A percentile compares a stretch with the other conserved stretches of the same genome.
Conservation (phyloP, 768 basidiomycete genomes). For the Pleurotus cornucopiae region DNA sequence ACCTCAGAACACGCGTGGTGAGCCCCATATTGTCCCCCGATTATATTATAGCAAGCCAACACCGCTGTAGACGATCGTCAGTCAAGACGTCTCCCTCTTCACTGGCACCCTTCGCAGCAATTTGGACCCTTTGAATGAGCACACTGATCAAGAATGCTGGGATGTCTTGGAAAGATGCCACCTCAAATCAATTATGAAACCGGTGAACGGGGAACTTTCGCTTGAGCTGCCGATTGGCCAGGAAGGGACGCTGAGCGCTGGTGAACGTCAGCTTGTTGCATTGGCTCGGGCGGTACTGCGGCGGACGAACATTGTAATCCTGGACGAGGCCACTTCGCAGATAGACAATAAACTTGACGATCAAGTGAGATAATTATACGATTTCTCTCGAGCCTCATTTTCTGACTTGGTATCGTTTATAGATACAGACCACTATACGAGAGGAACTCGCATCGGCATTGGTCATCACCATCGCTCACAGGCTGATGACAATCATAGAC, state of each 20-base stretch:
- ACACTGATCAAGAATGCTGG: constrained; percentile 56
- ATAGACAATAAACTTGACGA: constrained; percentile 71
- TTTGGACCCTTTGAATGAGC: constrained; percentile 61
- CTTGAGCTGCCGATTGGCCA: constrained; percentile 65
- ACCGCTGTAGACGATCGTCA: constrained; percentile 56
- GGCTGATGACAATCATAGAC: constrained; percentile 73
- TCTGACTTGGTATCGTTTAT: not conserved
- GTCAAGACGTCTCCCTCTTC: constrained; percentile 74
- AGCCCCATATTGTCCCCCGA: constrained; percentile 12
- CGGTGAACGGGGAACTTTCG: constrained; percentile 28
- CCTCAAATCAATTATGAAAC: constrained; percentile 40
- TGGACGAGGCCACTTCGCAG: constrained; percentile 79
- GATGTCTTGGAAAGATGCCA: constrained; percentile 67
- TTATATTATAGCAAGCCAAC: not conserved
- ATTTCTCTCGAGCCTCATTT: not conserved
- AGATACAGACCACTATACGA: constrained; percentile 69
- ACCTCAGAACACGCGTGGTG: constrained; percentile 60
- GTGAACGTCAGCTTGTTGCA: constrained; percentile 74
- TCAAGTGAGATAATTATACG: constrained; percentile 35
- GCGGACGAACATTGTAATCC: constrained; percentile 61
- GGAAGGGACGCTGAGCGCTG: constrained; percentile 63
- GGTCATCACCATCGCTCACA: constrained; percentile 82
- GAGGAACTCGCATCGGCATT: constrained; percentile 69
- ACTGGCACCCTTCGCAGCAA: constrained; percentile 71
- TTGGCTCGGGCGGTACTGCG: constrained; percentile 67